Percentiles rank a stretch among this genome's conserved stretches.
These are phyloP conservation scores for Lecanoromycetidae sp. DNA, from an alignment of 2,329 filamentous ascomycete genomes.

Conservation along the genomic window DNA sequence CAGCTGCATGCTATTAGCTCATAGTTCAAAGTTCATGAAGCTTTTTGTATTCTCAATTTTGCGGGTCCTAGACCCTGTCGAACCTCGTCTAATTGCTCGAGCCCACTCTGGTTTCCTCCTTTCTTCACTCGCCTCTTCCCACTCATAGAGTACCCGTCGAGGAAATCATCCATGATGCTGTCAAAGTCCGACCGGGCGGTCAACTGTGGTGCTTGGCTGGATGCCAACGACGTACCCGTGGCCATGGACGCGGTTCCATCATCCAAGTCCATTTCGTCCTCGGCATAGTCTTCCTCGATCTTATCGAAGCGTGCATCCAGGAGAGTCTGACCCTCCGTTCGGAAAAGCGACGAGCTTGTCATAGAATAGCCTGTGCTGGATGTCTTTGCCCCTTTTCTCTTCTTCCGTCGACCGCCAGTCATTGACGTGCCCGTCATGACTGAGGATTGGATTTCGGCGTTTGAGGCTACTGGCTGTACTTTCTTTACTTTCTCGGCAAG, in stretches of 20 bases:
- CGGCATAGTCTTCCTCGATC: constrained; percentile 70
- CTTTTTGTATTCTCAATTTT: constrained; percentile 35
- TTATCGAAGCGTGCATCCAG: constrained; percentile 86
- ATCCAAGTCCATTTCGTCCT: constrained; percentile 43
- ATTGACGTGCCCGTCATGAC: constrained; percentile 59
- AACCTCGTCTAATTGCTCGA: constrained; percentile 86
- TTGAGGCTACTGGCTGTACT: constrained; percentile 24
- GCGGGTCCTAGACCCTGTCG: constrained; percentile 67
- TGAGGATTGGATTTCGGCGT: constrained; percentile 53
- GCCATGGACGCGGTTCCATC: constrained; percentile 38
- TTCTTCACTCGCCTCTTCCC: constrained; percentile 69
- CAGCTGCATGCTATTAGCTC: no score
- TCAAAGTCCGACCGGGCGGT: constrained; percentile 57
- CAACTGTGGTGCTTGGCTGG: constrained; percentile 42
- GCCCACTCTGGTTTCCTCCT: constrained; percentile 64
- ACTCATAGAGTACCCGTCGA: constrained; percentile 56
- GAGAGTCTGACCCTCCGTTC: constrained; percentile 75
- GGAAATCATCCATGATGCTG: constrained; percentile 82
- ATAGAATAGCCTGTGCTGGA: constrained; percentile 80
- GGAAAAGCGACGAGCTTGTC: constrained; percentile 74
- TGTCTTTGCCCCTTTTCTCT: constrained; percentile 87
- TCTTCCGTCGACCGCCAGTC: constrained; percentile 73
- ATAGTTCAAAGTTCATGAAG: constrained; percentile 1
- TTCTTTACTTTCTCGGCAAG: constrained; percentile 50
- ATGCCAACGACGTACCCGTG: constrained; percentile 32